These are phyloP conservation scores for Pachysandra terminalis DNA, from an alignment of 164 flowering plant species.

Conservation along the genomic window DNA sequence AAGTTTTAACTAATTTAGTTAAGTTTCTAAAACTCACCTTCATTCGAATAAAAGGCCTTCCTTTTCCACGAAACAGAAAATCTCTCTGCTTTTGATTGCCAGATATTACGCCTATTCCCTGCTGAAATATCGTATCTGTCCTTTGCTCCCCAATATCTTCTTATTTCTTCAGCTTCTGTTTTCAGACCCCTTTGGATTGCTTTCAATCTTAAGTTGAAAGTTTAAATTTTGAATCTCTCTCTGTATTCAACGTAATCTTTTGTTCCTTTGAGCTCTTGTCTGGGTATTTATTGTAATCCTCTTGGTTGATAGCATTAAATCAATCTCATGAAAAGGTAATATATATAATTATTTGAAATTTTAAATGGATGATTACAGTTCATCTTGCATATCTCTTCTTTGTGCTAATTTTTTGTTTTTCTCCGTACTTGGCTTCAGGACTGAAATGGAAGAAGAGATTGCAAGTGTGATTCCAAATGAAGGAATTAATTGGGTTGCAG, in stretches of 20 bases:
- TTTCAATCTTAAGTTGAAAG: not conserved
- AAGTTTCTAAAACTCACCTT: not conserved
- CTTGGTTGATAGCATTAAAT: not conserved
- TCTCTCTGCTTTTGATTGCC: slow-evolving; percentile 13
- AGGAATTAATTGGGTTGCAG: not conserved
- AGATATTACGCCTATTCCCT: slow-evolving; percentile 18
- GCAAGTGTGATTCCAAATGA: slow-evolving; percentile 17
- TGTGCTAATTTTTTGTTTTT: not conserved
- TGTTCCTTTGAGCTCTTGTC: not conserved
- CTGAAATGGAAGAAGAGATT: slow-evolving; percentile 19
- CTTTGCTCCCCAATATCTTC: not conserved
- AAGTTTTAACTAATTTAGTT: slow-evolving; percentile 5
- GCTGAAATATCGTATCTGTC: slow-evolving; percentile 11
- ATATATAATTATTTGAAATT: too few species aligned
- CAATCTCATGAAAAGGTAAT: too few species aligned
- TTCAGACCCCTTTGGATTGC: not conserved
- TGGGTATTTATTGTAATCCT: not conserved
- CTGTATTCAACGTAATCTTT: not conserved
- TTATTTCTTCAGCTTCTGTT: not conserved
- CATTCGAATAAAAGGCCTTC: slow-evolving; percentile 9
- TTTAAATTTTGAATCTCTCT: not conserved
- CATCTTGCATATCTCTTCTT: too few species aligned
- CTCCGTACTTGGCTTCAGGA: not conserved
- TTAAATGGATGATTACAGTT: not conserved
- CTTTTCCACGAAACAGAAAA: slow-evolving; percentile 15